Base-by-base conservation (phyloP, 768 basidiomycete genomes). In the Hericium coralloides region DNA sequence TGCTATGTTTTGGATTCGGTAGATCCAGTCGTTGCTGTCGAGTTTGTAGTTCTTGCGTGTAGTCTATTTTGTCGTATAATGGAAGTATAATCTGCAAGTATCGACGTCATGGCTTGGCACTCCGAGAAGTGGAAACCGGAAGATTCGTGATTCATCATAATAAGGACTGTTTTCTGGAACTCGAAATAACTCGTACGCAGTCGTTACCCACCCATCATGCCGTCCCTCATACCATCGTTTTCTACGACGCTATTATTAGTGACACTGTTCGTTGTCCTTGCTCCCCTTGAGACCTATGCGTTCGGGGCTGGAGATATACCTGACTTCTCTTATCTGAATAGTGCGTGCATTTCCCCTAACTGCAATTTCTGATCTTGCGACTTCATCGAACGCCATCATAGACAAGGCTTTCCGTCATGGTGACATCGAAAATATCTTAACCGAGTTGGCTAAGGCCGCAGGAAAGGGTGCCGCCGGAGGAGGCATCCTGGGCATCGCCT, bases 391-490 rank as follows among this genome's bases (percentile, higher is more conserved):
- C 38, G 26, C 4, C 17, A 15, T 23, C 52, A 23, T 61, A 81
- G 81, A 82, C 68, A 87, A 85, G 67, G 86, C 87, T 0, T 89
- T 84, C 69, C 74, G 85, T 52, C 86, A 88, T 73, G 85, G 86
- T 14, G 87, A 89, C 64, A 87, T 88, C 51, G 86, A 88, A 71
- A 80, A 81, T 64, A 76, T 85, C 59, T 76, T 88, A 25, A 76
- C 78, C 38, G 76, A 74, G n/a, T 69, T 85, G 6, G 76, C 76
- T 53, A 87, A 86, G 66, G 73, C 75, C 39, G 79, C 75, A 10
- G 80, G 80, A 15, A 71, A 73, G 55, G 70, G 69, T 25, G 73
- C 73, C 12, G 72, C 71, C 12, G 76, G 76, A 26, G 63, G 63
- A 14, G 75, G 81, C 38, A 70, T 85, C 55, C 65, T 87, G 18